A percentile compares a stretch with the other conserved stretches of the same genome.
Conservation (phyloP, 306 rosid genomes). For the Lathyrus oleraceus region DNA sequence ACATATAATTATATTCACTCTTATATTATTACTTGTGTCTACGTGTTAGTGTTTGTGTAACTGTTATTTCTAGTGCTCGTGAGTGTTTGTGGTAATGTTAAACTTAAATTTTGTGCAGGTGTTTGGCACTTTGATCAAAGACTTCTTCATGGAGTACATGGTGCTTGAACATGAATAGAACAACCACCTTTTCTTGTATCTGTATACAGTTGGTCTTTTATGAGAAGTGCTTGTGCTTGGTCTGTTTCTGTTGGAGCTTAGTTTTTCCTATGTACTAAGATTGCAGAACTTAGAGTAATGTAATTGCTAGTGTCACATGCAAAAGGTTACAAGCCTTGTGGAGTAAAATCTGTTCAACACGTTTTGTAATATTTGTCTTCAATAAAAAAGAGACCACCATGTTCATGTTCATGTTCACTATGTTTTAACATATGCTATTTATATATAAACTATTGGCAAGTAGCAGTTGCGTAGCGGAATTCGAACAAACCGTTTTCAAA, state of each 20-base stretch:
- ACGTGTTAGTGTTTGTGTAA: too few species aligned
- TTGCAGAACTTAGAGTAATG: not conserved
- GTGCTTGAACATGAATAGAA: constrained; percentile 31
- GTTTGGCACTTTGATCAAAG: constrained; percentile 63
- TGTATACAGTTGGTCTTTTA: not conserved
- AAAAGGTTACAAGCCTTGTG: constrained; percentile 24
- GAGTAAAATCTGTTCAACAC: constrained; percentile 14
- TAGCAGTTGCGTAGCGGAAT: not conserved
- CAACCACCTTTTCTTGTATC: not conserved
- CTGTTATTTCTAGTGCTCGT: too few species aligned
- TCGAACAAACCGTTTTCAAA: not conserved
- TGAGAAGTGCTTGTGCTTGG: constrained; percentile 7
- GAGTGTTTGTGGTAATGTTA: too few species aligned
- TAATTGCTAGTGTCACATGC: constrained; percentile 17
- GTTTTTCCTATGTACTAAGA: constrained; percentile 25
- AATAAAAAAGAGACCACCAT: constrained; percentile 10
- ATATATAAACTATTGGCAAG: not conserved
- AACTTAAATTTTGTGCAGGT: constrained; percentile 38
- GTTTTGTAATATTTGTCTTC: not conserved
- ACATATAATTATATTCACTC: too few species aligned
- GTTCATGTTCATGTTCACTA: not conserved
- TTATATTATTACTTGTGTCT: too few species aligned
- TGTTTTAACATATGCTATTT: not conserved
- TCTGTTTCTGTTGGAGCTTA: constrained; percentile 22
- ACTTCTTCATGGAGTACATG: constrained; percentile 46